Evolutionary conservation across 352 stramenopile species (phyloP), one percentile per base, ranked within the genome.

Genomic region (Hyaloperonospora brassicae): DNA sequence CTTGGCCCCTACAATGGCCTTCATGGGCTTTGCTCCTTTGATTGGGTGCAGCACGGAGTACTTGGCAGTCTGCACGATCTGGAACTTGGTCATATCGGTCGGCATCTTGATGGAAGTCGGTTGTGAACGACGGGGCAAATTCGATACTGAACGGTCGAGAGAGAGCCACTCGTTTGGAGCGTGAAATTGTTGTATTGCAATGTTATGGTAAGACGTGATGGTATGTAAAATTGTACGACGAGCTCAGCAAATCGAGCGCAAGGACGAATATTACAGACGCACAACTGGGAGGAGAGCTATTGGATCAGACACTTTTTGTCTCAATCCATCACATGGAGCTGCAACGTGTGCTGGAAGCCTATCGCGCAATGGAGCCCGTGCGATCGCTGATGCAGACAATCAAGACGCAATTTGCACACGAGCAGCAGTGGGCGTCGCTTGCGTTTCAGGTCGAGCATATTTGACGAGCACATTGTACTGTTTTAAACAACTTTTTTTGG

Each of bases 1-100:
- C 54, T 70, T 70, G n/a, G 60, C 63, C 25, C 54, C 62, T 10
- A 60, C 68, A 34, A 76, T 62, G 36, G 62, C 12, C 62, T 84
- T 84, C 71, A 84, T 84, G 51, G 73, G 71, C 71, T 84, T 84
- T 35, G 64, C 66, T 46, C 68, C 73, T 60, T 77, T 82, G 42
- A 34, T 41, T 4, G 73, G 73, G 67, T 84, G 73, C 49, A 84
- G 46, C 54, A 84, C 73, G 47, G 73, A 81, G 63, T 70, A 84
- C 73, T 84, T 84, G 69, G 73, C 64, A 53, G 73, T 84, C 63
- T 79, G 63, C 55, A 84, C 71, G 45, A 84, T 61, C 62, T 72
- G 73, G 58, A 82, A 79, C 66, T 79, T 79, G 52, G 34, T 67
- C 63, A 78, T 70, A 52, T 80, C 68, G 51, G 66, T 62, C 50